Conservation (phyloP, 2,329 filamentous ascomycete genomes). For the Lithohypha guttulata region DNA sequence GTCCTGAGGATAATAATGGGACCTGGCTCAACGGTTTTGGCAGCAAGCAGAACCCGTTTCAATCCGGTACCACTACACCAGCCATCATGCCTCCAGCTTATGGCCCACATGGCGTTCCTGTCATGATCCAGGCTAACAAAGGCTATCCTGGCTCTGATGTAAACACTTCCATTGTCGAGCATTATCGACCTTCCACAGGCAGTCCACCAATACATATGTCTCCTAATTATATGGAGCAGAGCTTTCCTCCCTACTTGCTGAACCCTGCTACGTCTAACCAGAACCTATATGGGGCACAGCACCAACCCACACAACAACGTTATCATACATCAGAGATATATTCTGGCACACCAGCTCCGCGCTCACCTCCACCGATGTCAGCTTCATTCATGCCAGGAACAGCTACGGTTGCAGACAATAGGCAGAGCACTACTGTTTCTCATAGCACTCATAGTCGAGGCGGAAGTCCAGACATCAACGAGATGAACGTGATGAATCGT, state of each 20-base stretch:
- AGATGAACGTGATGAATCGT: background rate
- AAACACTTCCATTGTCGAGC: background rate
- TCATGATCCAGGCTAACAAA: background rate
- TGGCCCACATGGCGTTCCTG: background rate
- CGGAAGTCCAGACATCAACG: conserved; percentile 1
- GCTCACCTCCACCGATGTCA: background rate
- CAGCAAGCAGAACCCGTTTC: background rate
- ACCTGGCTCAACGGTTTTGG: background rate
- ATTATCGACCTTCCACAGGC: background rate
- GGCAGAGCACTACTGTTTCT: background rate
- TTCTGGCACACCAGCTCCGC: conserved; percentile 1
- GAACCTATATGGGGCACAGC: background rate
- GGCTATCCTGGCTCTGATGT: background rate
- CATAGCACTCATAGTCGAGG: conserved; percentile 1
- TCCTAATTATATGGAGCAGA: conserved; percentile 1
- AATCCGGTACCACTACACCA: background rate
- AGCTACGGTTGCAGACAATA: background rate
- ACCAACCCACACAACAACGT: background rate
- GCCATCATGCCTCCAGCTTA: background rate
- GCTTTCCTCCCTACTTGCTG: background rate
- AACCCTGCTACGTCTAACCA: background rate
- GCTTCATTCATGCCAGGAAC: background rate
- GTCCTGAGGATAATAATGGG: background rate
- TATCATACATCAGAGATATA: background rate
- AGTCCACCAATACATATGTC: background rate